A percentile compares a stretch with the other conserved stretches of the same genome.
Evolutionary conservation across 2,329 filamentous ascomycete genomes (phyloP).

Genomic region (Pseudocercospora eumusae): DNA sequence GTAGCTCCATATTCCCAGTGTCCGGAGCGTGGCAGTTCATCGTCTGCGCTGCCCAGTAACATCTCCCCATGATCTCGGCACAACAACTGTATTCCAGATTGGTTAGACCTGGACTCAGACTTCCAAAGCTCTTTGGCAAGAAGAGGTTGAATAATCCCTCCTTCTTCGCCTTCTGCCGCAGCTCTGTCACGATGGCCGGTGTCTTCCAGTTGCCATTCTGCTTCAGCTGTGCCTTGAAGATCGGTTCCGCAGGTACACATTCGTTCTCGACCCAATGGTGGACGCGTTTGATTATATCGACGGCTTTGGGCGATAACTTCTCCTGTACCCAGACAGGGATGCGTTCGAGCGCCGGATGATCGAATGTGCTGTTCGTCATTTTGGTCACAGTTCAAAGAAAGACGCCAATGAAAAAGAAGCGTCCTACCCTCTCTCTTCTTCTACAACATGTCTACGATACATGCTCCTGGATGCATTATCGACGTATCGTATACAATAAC

Average conservation of each 20-base stretch:
- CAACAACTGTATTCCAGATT: slow-evolving; percentile 52
- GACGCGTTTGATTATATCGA: slow-evolving; percentile 29
- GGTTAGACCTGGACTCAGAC: slow-evolving; percentile 47
- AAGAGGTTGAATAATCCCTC: slow-evolving; percentile 31
- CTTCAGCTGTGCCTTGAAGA: slow-evolving; percentile 30
- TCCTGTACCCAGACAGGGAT: slow-evolving; percentile 31
- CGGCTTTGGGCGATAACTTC: slow-evolving; percentile 30
- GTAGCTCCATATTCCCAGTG: slow-evolving; percentile 53
- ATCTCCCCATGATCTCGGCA: slow-evolving; percentile 50
- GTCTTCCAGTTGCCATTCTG: slow-evolving; percentile 30
- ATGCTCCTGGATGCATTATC: background rate
- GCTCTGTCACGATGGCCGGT: slow-evolving; percentile 26
- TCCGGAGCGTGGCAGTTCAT: slow-evolving; percentile 45
- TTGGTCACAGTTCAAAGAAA: background rate
- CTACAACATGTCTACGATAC: background rate
- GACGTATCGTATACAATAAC: background rate
- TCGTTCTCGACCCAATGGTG: slow-evolving; percentile 32
- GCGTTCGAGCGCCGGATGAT: slow-evolving; percentile 28
- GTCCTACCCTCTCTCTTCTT: background rate
- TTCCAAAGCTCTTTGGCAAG: slow-evolving; percentile 33
- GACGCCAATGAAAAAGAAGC: background rate
- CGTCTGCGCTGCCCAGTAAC: slow-evolving; percentile 49
- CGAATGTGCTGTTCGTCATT: slow-evolving; percentile 10
- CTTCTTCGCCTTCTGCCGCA: slow-evolving; percentile 28
- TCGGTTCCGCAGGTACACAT: slow-evolving; percentile 30